Evolutionary conservation across 179 eudicot species (phyloP), one percentile per base, ranked within the genome.

Genomic region (Pouteria campechiana): DNA sequence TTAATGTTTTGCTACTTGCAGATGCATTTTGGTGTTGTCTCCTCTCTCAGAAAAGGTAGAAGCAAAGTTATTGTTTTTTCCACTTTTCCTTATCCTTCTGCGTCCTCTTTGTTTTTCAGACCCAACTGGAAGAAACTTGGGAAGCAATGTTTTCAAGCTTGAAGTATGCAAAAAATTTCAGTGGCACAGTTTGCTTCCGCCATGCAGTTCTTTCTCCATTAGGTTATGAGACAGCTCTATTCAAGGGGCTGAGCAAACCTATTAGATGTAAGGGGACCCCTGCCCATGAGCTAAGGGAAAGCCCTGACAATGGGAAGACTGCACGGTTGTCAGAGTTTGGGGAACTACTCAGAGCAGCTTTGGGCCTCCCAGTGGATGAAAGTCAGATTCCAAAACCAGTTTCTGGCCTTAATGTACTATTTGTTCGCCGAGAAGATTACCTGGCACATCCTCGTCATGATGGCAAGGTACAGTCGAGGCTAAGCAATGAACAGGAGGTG

Each of bases 121-220:
- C 98, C 48, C 82, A 50, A 22, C 59, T 90, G 63, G 95, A 90
- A 50, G 90, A 90, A 71, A 90, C 94, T 46, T 90, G 98, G 95
- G 68, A 56, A 55, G 84, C 90, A 16, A 52, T 90, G 20, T 90
- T 85, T 69, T 86, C 98, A 20, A 63, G 75, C 60, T 40, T 81
- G 17, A 76, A 65, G 49, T 86, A 86, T 64, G 98, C 98, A 12
- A 86, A 90, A 63, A 72, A 74, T 37, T 81, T 81, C 46, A 90
- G 52, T 20, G 70, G 78, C 21, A 65, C 93, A 0, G 94, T 90
- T 25, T 90, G 98, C 65, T 86, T 90, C 48, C 90, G 90, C 50
- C 98, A 81, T 57, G 93, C 77, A 50, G 57, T 89, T 45, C 67
- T 85, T 33, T 53, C 70, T 20, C 97, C 97, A 55, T 50, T 81